Conservation (phyloP, 2,329 filamentous ascomycete genomes). For the Neofusicoccum kwambonambiense region DNA sequence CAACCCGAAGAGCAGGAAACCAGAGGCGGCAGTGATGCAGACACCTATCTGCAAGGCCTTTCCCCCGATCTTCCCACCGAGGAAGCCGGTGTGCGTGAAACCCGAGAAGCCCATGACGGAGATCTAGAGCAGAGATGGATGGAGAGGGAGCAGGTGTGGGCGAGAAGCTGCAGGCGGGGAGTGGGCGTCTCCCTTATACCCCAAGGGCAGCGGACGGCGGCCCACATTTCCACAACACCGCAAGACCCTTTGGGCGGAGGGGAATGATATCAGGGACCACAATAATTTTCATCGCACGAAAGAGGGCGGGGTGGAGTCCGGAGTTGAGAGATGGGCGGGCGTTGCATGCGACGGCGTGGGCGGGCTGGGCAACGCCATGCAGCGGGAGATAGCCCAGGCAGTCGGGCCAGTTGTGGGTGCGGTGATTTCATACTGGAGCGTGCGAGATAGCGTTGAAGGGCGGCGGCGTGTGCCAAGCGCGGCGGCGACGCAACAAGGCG, state of each 20-base stretch:
- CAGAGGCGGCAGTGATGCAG: conserved; percentile 46
- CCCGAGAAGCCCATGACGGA: conserved; percentile 16
- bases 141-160: neutral
- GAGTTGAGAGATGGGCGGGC: neutral
- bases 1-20: conserved; percentile 52
- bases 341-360: neutral
- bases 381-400: conserved; percentile 6
- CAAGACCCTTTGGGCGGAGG: conserved; percentile 7
- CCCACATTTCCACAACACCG: conserved; percentile 7
- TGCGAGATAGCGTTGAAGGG: neutral
- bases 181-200: neutral
- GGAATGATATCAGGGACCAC: conserved; percentile 16
- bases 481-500: neutral
- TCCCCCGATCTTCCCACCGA: conserved; percentile 21
- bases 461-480: neutral
- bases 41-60: conserved; percentile 32
- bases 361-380: neutral
- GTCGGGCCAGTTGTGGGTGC: conserved; percentile 11
- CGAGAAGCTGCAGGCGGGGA: neutral
- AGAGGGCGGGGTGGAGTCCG: neutral
- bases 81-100: conserved; percentile 13
- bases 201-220: neutral
- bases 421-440: conserved; percentile 19
- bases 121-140: neutral
- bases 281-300: neutral